Evolutionary conservation across 768 basidiomycete species (phyloP).

Genomic region (Chlorophyllum brunneum): DNA sequence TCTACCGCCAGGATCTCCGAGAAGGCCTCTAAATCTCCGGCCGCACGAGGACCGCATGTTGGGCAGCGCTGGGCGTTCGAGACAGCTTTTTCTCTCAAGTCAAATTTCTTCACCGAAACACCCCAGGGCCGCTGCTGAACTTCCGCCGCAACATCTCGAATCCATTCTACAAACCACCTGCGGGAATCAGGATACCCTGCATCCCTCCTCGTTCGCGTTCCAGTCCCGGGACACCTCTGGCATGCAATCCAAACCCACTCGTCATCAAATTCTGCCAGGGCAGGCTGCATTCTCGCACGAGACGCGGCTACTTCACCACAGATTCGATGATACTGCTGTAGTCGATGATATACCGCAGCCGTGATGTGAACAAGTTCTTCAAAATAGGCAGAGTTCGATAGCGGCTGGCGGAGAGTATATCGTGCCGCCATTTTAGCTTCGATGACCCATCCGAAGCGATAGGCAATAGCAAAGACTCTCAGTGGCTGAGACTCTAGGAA

Average conservation of each 20-base stretch:
- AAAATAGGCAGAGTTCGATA: slow-evolving; percentile 22
- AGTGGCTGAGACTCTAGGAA: slow-evolving; percentile 34
- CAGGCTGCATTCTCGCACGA: slow-evolving; percentile 23
- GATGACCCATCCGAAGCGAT: slow-evolving; percentile 31
- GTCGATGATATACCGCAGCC: slow-evolving; percentile 34
- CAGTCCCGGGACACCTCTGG: slow-evolving; percentile 20
- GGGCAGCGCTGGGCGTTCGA: slow-evolving; percentile 22
- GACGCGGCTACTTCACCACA: slow-evolving; percentile 34
- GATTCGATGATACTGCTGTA: slow-evolving; percentile 37
- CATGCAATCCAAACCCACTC: slow-evolving; percentile 31
- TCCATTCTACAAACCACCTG: slow-evolving; percentile 32
- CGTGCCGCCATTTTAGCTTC: slow-evolving; percentile 31
- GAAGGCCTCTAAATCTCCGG: slow-evolving; percentile 27
- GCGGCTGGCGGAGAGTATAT: slow-evolving; percentile 29
- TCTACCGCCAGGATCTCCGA: slow-evolving; percentile 26
- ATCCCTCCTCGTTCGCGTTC: slow-evolving; percentile 12
- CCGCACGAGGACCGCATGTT: slow-evolving; percentile 22
- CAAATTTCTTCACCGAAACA: slow-evolving; percentile 28
- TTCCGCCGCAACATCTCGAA: slow-evolving; percentile 25
- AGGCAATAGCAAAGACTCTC: slow-evolving; percentile 42
- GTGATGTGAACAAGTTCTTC: slow-evolving; percentile 37
- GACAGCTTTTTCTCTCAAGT: slow-evolving; percentile 23
- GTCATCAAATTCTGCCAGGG: slow-evolving; percentile 24
- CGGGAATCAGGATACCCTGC: slow-evolving; percentile 20
- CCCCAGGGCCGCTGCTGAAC: slow-evolving; percentile 30